These are phyloP conservation scores for Volvariella volvacea DNA, from an alignment of 1,284 basidiomycete genomes.

Conservation along the genomic window DNA sequence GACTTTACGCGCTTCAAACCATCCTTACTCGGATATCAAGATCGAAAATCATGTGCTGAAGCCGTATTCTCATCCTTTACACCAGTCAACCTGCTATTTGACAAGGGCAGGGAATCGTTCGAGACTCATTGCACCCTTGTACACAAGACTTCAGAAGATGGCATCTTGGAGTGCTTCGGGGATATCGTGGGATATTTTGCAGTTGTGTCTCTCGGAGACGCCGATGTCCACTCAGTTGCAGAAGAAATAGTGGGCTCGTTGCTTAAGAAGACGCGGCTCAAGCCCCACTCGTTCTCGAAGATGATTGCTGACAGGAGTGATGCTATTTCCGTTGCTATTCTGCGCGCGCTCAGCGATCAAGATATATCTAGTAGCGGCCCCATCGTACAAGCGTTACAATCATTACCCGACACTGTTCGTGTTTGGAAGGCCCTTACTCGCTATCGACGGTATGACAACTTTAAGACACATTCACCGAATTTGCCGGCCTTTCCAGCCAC, in stretches of 20 bases:
- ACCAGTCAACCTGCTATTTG: constrained; percentile 48
- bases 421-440: constrained; percentile 44
- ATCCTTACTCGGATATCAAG: constrained; percentile 64
- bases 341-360: constrained; percentile 58
- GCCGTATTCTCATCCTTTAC: constrained; percentile 58
- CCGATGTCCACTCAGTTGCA: constrained; percentile 14
- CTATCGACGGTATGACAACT: constrained; percentile 41
- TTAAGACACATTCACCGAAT: constrained; percentile 53
- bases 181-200: constrained; percentile 65
- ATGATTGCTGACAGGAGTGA: constrained; percentile 35
- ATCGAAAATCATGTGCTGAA: constrained; percentile 52
- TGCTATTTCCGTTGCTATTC: constrained; percentile 45
- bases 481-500: constrained; percentile 47
- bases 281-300: constrained; percentile 22
- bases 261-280: constrained; percentile 22
- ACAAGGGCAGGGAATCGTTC: constrained; percentile 43
- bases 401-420: constrained; percentile 23
- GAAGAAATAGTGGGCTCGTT: constrained; percentile 20
- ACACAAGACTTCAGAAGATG: constrained; percentile 44
- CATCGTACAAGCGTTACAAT: constrained; percentile 39
- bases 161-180: constrained; percentile 60
- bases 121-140: constrained; percentile 58
- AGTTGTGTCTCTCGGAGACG: constrained; percentile 35
- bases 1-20: constrained; percentile 55
- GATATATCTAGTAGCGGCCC: constrained; percentile 35